Evolutionary conservation across 495 filamentous ascomycete genomes (phyloP).

Genomic region (Trichoderma reesei): DNA sequence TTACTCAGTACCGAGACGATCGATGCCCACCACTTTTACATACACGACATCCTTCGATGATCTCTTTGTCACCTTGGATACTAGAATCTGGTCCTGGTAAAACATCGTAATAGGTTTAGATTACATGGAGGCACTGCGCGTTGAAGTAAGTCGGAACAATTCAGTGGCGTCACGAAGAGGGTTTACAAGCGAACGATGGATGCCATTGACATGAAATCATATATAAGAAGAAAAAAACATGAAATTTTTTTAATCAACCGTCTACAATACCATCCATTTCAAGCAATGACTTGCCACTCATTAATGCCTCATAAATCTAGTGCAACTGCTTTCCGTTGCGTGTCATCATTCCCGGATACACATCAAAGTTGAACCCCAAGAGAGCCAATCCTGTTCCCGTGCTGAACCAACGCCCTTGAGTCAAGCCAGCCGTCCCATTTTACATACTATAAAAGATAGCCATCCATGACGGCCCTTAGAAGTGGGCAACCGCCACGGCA

Average conservation of each 20-base stretch:
- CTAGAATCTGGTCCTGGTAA: not conserved
- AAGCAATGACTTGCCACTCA: not conserved
- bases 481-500: constrained; percentile 78
- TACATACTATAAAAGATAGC: not conserved
- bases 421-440: not conserved
- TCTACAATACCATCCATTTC: not conserved
- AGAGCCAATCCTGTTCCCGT: not conserved
- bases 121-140: not conserved
- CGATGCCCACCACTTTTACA: too few relatives aligned
- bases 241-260: not conserved
- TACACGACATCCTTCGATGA: not conserved
- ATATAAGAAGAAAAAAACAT: not conserved
- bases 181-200: too few relatives aligned
- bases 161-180: too few relatives aligned
- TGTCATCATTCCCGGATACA: constrained; percentile 3
- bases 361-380: not conserved
- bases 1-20: too few relatives aligned
- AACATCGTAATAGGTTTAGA: too few relatives aligned
- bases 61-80: not conserved
- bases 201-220: too few relatives aligned
- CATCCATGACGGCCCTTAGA: constrained; percentile 31
- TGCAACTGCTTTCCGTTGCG: not conserved
- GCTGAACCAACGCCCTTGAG: not conserved
- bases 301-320: not conserved
- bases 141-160: too few relatives aligned